Evolutionary conservation across 2,329 filamentous ascomycete species (phyloP).

Genomic region (Diaporthe eres): DNA sequence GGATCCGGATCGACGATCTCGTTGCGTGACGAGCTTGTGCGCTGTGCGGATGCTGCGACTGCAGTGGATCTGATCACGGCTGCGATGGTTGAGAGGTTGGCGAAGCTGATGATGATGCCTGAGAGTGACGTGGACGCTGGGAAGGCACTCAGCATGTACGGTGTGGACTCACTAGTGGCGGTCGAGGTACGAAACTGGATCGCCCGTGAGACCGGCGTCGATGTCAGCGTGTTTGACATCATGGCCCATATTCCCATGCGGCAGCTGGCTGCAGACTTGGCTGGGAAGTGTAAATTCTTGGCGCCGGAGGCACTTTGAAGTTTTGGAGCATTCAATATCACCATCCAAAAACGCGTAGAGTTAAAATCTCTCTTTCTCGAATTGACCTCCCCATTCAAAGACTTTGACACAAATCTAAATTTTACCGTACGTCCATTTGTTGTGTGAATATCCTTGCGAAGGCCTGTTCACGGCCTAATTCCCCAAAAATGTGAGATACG

Average conservation of each 20-base stretch:
- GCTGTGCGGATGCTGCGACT: neutral
- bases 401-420: too few relatives aligned
- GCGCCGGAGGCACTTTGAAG: neutral
- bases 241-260: slow-evolving; percentile 33
- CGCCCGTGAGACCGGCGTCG: neutral
- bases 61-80: slow-evolving; percentile 41
- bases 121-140: slow-evolving; percentile 44
- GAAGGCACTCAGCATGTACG: slow-evolving; percentile 46
- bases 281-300: slow-evolving; percentile 18
- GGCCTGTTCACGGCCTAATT: too few relatives aligned
- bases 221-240: slow-evolving; percentile 33
- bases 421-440: too few relatives aligned
- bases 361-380: too few relatives aligned
- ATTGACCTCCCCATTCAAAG: too few relatives aligned
- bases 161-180: slow-evolving; percentile 51
- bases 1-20: neutral
- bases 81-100: slow-evolving; percentile 45
- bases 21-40: slow-evolving; percentile 31
- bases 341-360: too few relatives aligned
- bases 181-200: slow-evolving; percentile 49
- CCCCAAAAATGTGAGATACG: too few relatives aligned
- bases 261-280: slow-evolving; percentile 17
- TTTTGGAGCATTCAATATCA: too few relatives aligned
- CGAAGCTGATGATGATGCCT: slow-evolving; percentile 47
- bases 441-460: too few relatives aligned